Evolutionary conservation across 2,329 filamentous ascomycete genomes (phyloP).

Genomic region (Trichoderma lentiforme): DNA sequence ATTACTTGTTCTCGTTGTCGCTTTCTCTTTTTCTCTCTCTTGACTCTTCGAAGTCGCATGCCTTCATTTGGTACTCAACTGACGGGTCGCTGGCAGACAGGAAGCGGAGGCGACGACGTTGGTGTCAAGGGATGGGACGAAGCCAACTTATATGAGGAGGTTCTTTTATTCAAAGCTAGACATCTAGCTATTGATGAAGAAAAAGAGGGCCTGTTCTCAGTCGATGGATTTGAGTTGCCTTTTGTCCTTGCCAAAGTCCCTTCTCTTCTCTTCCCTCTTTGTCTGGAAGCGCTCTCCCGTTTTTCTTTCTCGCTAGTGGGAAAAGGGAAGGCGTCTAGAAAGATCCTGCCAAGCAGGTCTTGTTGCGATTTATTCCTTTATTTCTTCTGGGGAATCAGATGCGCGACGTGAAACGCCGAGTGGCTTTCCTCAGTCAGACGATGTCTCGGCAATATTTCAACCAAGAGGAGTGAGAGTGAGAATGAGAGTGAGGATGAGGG

Average conservation of each 20-base stretch:
- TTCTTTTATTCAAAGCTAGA: constrained; percentile 20
- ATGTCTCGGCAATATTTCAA: background rate
- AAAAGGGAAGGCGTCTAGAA: background rate
- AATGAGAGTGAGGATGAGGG: background rate
- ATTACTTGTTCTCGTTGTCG: background rate
- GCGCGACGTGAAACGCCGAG: background rate
- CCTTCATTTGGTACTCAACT: background rate
- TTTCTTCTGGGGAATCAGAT: background rate
- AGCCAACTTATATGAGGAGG: background rate
- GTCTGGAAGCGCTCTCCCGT: background rate
- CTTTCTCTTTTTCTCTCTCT: background rate
- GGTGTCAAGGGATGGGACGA: background rate
- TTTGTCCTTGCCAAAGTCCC: background rate
- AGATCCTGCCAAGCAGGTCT: background rate
- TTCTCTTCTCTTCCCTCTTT: background rate
- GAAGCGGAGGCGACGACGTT: background rate
- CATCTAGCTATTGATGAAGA: constrained; percentile 18
- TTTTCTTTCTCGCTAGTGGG: background rate
- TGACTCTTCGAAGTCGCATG: background rate
- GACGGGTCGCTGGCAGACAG: background rate
- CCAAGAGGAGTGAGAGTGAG: background rate
- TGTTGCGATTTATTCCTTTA: background rate
- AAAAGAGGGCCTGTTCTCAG: background rate
- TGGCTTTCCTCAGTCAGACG: background rate
- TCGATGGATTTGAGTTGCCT: background rate